Conservation (phyloP, 2,329 filamentous ascomycete species). For the Nigrospora oryzae region DNA sequence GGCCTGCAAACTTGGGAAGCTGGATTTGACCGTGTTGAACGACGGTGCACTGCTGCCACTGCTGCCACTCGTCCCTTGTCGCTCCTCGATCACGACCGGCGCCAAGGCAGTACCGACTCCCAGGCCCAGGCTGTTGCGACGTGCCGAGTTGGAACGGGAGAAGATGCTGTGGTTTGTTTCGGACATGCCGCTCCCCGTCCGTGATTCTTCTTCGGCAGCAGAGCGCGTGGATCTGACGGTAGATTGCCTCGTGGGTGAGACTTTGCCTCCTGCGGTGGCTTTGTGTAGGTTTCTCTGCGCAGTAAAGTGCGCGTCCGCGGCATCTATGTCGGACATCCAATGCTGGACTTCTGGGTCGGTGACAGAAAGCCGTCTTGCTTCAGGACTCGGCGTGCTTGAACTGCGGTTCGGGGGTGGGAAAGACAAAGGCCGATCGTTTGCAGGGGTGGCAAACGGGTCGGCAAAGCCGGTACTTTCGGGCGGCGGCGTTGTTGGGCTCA, state of each 20-base stretch:
- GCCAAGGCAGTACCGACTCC: constrained; percentile 17
- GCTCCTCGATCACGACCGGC: constrained; percentile 14
- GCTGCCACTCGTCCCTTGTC: constrained; percentile 25
- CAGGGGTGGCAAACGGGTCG: constrained; percentile 44
- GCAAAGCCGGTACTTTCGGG: constrained; percentile 19
- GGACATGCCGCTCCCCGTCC: constrained; percentile 48
- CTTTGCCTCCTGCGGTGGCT: constrained; percentile 8
- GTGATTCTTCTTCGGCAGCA: constrained; percentile 35
- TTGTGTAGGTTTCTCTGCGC: constrained; percentile 29
- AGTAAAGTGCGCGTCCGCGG: constrained; percentile 41
- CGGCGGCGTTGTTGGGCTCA: constrained; percentile 9
- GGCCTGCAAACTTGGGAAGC: constrained; percentile 41
- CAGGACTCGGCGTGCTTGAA: constrained; percentile 30
- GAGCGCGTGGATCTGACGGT: constrained; percentile 11
- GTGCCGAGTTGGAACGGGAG: constrained; percentile 27
- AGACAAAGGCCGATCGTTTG: constrained; percentile 12
- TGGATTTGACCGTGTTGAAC: constrained; percentile 46
- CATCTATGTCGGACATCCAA: constrained; percentile 50
- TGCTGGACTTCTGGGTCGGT: constrained; percentile 46
- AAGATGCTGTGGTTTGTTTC: constrained; percentile 41
- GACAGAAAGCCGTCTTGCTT: constrained; percentile 15
- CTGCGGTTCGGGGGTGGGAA: constrained; percentile 23
- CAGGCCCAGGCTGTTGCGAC: constrained; percentile 25
- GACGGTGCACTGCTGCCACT: constrained; percentile 25
- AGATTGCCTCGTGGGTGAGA: constrained; percentile 8